Percentiles rank a stretch among this genome's conserved stretches.
These are phyloP conservation scores for Euphorbia celastroides DNA, from an alignment of 441 rosid genomes.

Conservation along the genomic window DNA sequence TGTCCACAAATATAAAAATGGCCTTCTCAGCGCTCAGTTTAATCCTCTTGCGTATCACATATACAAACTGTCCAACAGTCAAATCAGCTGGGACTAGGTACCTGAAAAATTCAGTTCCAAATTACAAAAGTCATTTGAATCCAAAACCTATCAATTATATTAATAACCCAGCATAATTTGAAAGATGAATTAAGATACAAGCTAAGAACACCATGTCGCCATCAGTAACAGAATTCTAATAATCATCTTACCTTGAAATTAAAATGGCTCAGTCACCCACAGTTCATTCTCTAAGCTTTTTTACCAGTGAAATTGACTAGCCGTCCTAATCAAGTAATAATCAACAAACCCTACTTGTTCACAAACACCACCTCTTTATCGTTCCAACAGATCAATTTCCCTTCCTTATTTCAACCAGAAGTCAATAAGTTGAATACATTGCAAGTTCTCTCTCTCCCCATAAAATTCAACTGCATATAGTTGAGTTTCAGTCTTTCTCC, in stretches of 20 bases:
- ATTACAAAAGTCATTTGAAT: not conserved
- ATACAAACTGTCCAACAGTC: constrained; percentile 63
- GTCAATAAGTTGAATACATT: not conserved
- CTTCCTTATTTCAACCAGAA: not conserved
- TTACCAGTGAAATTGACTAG: not conserved
- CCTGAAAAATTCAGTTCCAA: constrained; percentile 29
- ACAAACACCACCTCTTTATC: not conserved
- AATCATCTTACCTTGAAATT: not conserved
- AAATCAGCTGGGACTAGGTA: constrained; percentile 73
- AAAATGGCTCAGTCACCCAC: not conserved
- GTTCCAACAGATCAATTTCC: not conserved
- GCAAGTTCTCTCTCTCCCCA: no score
- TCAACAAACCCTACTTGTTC: not conserved
- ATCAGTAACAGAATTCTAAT: not conserved
- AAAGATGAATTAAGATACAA: no score
- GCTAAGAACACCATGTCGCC: not conserved
- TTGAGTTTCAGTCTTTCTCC: not conserved
- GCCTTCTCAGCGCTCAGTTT: constrained; percentile 71
- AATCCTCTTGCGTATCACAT: constrained; percentile 68
- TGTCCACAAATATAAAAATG: constrained; percentile 68
- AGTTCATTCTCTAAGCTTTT: not conserved
- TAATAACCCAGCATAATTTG: no score
- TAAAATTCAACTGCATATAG: not conserved
- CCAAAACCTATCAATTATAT: not conserved
- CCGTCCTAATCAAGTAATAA: not conserved